Evolutionary conservation across 441 rosid genomes (phyloP).

Genomic region (Capsella rubella): DNA sequence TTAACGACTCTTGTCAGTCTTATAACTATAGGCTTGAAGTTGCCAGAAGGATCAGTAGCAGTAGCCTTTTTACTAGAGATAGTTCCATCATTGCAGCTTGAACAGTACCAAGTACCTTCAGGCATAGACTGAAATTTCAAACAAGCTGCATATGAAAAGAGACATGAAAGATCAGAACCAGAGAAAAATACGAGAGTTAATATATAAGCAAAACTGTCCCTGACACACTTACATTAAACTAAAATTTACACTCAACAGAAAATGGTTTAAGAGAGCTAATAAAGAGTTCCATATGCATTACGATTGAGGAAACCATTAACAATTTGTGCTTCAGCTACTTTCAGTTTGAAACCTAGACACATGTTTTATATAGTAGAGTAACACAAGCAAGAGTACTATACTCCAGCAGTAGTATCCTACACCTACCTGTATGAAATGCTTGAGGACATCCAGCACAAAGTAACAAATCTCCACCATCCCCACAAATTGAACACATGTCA

Average conservation of each 20-base stretch:
- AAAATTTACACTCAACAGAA: not conserved
- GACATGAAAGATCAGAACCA: constrained; percentile 29
- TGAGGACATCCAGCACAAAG: constrained; percentile 83
- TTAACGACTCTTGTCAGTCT: constrained; percentile 76
- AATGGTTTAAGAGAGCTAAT: not conserved
- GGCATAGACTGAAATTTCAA: constrained; percentile 70
- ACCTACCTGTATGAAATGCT: constrained; percentile 82
- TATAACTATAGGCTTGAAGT: constrained; percentile 59
- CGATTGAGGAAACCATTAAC: constrained; percentile 5
- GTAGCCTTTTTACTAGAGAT: constrained; percentile 53
- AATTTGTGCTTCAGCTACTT: not conserved
- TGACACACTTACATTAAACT: not conserved
- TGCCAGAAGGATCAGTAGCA: constrained; percentile 49
- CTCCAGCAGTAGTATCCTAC: constrained; percentile 19
- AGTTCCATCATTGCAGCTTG: constrained; percentile 65
- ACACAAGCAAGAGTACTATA: constrained; percentile 57
- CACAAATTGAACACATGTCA: constrained; percentile 91
- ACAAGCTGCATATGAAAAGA: constrained; percentile 69
- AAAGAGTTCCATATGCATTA: not conserved
- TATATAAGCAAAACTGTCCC: not conserved
- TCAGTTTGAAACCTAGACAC: constrained; percentile 19
- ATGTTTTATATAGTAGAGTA: constrained; percentile 34
- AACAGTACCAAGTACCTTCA: constrained; percentile 80
- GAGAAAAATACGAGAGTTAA: not conserved
- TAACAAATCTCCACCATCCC: constrained; percentile 78